These are phyloP conservation scores for Suillus americanus DNA, from an alignment of 768 basidiomycete species.

Conservation along the genomic window DNA sequence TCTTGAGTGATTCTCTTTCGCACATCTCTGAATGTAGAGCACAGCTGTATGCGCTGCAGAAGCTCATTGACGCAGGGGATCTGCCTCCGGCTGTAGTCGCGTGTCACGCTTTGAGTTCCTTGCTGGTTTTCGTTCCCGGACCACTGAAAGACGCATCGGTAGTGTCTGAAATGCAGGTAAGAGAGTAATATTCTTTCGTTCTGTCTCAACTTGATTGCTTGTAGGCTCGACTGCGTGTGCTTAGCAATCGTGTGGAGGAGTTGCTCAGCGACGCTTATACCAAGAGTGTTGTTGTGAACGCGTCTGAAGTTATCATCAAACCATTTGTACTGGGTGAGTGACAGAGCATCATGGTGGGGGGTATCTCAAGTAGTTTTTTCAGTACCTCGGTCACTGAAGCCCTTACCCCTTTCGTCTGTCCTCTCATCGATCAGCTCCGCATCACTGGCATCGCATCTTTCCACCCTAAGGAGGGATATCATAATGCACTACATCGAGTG, in stretches of 20 bases:
- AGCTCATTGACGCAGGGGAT: conserved; percentile 53
- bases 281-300: conserved; percentile 53
- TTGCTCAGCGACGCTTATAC: conserved; percentile 69
- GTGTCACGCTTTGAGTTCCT: conserved; percentile 39
- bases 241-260: conserved; percentile 64
- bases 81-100: conserved; percentile 63
- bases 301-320: conserved; percentile 49
- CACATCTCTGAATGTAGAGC: conserved; percentile 54
- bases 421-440: conserved; percentile 57
- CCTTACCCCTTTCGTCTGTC: conserved; percentile 52
- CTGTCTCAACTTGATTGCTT: conserved; percentile 5
- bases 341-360: conserved; percentile 29
- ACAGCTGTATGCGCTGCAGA: conserved; percentile 44
- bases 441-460: conserved; percentile 55
- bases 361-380: conserved; percentile 5
- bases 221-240: conserved; percentile 56
- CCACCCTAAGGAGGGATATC: conserved; percentile 66
- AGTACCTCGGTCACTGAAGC: conserved; percentile 59
- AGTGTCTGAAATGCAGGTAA: conserved; percentile 57
- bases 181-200: conserved; percentile 12
- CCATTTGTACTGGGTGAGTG: conserved; percentile 48
- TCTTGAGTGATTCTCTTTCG: conserved; percentile 48
- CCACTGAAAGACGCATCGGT: conserved; percentile 54
- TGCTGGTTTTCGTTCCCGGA: conserved; percentile 48
- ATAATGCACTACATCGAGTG: conserved; percentile 57